Base-by-base conservation (phyloP, 257 asterid species). In the Fraxinus excelsior region DNA sequence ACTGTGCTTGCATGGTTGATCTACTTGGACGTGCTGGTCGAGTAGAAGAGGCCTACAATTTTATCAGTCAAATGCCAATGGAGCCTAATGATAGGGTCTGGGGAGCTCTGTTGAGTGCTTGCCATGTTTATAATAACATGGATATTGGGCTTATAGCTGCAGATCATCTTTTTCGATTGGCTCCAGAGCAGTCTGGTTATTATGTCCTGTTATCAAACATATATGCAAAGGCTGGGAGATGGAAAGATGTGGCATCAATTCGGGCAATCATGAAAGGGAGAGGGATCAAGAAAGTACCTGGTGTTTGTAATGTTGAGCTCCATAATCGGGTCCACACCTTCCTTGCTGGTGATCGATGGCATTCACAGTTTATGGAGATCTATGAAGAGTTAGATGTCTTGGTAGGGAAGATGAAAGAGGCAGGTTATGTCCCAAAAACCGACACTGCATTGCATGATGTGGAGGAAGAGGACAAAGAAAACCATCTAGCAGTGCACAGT, bases 391-490 rank as follows among this genome's bases (percentile, higher is more conserved):
- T 93, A 26, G 96, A 91, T 71, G 58, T 79, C 16, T 85, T 95
- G 73, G 68, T 95, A 12, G 96, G 90, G 69, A 93, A 93, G 80
- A 91, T 91, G 88, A 91, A 89, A 82, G 94, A 89, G 78, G 84
- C 82, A 1, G 98, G 99, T n/a, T 93, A 91, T 79, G 81, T 90
- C 70, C 97, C 98, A 3, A 92, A 83, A 79, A 93, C 89, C 0
- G 92, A 90, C 26, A 79, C 81, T 31, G 92, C 99, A 7, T 84
- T 95, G 80, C 98, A 93, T 25, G 98, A 93, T 21, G 91, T 93
- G 74, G 99, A 93, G 93, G 98, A 90, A 85, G 99, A 95, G 79
- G 99, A 93, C 71, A 95, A 93, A 46, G 97, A 93, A 75, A 89
- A 93, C 76, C 99, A 91, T 77, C 72, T 95, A 25, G 88, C 78